Percentiles rank a stretch among this genome's conserved stretches.
These are phyloP conservation scores for Ustilaginoidea virens DNA, from an alignment of 2,329 filamentous ascomycete species.

Conservation along the genomic window DNA sequence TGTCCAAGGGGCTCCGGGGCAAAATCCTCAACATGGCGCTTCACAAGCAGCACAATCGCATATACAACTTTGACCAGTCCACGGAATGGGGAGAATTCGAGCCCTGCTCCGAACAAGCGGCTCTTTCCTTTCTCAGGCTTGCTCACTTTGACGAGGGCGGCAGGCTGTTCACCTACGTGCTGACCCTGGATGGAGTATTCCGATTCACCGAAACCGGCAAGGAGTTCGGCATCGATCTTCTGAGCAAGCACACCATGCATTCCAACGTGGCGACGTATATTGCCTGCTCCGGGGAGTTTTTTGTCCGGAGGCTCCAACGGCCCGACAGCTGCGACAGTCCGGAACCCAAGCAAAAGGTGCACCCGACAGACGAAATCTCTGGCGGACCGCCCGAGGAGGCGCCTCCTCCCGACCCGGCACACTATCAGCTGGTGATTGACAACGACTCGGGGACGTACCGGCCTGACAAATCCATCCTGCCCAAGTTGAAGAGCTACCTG, in stretches of 20 bases:
- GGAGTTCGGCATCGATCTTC: constrained; percentile 83
- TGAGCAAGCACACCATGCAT: constrained; percentile 96
- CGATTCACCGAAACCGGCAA: constrained; percentile 93
- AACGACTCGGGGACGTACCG: constrained; percentile 92
- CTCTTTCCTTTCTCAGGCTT: constrained; percentile 70
- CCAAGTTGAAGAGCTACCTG: constrained; percentile 55
- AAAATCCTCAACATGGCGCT: constrained; percentile 70
- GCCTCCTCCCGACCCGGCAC: constrained; percentile 30
- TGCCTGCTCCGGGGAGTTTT: constrained; percentile 86
- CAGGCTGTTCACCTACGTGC: constrained; percentile 79
- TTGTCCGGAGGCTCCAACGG: constrained; percentile 53
- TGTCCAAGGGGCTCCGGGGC: constrained; percentile 59
- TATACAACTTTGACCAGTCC: constrained; percentile 74
- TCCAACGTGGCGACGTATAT: constrained; percentile 84
- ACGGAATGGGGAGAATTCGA: constrained; percentile 59
- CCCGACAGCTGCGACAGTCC: constrained; percentile 27
- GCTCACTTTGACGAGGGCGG: constrained; percentile 76
- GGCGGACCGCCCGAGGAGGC: constrained; percentile 28
- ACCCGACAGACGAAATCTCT: constrained; percentile 32
- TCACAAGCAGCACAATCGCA: constrained; percentile 74
- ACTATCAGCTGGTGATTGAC: constrained; percentile 83
- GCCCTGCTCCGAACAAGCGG: constrained; percentile 52
- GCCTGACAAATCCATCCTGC: constrained; percentile 64
- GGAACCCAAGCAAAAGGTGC: constrained; percentile 29
- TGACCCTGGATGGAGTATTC: constrained; percentile 74